Evolutionary conservation across 177 flowering plant genomes (phyloP).

Genomic region (Tripterygium wilfordii): DNA sequence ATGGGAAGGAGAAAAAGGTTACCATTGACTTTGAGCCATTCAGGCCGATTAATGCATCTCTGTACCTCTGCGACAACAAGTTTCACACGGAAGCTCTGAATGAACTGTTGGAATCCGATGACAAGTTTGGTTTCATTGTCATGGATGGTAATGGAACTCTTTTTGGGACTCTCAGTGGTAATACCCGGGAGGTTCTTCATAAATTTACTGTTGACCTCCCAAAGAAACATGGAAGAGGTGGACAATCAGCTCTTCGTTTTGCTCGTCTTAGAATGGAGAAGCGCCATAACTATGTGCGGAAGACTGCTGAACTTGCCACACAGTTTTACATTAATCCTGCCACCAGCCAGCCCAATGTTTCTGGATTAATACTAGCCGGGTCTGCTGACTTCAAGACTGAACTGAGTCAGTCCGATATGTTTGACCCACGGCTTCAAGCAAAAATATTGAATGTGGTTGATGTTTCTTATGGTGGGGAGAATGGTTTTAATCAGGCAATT

Average conservation of each 20-base stretch:
- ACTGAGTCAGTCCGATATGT: constrained; percentile 41
- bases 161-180: constrained; percentile 18
- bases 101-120: constrained; percentile 17
- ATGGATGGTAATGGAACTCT: constrained; percentile 19
- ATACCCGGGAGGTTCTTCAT: constrained; percentile 28
- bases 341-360: constrained; percentile 14
- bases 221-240: constrained; percentile 52
- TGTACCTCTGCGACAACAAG: constrained; percentile 18
- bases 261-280: constrained; percentile 14
- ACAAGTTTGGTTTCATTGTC: constrained; percentile 18
- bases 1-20: constrained; percentile 20
- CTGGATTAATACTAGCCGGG: constrained; percentile 35
- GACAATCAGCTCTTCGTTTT: constrained; percentile 40
- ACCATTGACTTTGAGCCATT: constrained; percentile 18
- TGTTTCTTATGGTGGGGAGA: constrained; percentile 50
- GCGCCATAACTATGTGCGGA: constrained; percentile 14
- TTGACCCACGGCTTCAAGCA: constrained; percentile 15
- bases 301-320: constrained; percentile 16
- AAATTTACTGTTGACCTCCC: constrained; percentile 42
- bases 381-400: constrained; percentile 50
- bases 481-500: constrained; percentile 15
- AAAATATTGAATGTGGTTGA: constrained; percentile 33
- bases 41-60: constrained; percentile 13
- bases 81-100: constrained; percentile 20
- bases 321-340: constrained; percentile 14